These are phyloP conservation scores for Rubroshorea leprosula DNA, from an alignment of 345 rosid species.

Conservation along the genomic window DNA sequence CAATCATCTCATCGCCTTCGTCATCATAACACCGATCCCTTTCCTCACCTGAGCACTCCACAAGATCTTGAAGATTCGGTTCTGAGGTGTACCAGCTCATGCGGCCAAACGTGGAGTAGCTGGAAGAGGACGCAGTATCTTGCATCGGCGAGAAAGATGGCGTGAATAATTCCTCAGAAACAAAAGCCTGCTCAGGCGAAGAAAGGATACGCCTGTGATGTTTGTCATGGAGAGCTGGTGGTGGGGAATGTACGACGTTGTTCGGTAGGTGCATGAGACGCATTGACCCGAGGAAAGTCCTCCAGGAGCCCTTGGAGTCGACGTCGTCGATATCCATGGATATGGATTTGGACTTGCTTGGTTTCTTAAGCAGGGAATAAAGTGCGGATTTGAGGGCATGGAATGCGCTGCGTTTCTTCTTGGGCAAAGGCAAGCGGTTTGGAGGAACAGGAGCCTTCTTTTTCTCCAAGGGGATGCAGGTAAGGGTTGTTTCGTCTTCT, in stretches of 20 bases:
- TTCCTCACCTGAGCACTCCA: slow-evolving; percentile 11
- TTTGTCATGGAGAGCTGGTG: not conserved
- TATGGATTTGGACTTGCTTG: slow-evolving; percentile 33
- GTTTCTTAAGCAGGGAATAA: slow-evolving; percentile 33
- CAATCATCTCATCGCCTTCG: slow-evolving; percentile 57
- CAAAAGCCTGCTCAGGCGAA: not conserved
- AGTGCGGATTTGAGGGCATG: slow-evolving; percentile 41
- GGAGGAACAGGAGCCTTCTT: not conserved
- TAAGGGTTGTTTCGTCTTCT: slow-evolving; percentile 2
- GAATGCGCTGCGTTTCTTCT: slow-evolving; percentile 36
- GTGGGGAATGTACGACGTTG: slow-evolving; percentile 23
- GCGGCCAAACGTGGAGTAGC: slow-evolving; percentile 3
- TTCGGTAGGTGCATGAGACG: slow-evolving; percentile 37
- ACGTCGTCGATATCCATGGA: slow-evolving; percentile 13
- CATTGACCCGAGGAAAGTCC: slow-evolving; percentile 41
- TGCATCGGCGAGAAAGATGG: slow-evolving; percentile 19
- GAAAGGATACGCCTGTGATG: not conserved
- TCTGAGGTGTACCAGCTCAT: slow-evolving; percentile 49
- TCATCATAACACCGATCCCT: slow-evolving; percentile 15
- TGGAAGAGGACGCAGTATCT: slow-evolving; percentile 10
- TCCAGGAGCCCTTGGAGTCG: slow-evolving; percentile 25
- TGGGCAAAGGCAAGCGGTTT: not conserved
- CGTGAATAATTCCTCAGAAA: slow-evolving; percentile 23
- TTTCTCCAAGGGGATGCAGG: slow-evolving; percentile 5
- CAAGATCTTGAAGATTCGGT: slow-evolving; percentile 34